A percentile compares a stretch with the other conserved stretches of the same genome.
These are phyloP conservation scores for Centella asiatica DNA, from an alignment of 129 eudicot species.

Conservation along the genomic window DNA sequence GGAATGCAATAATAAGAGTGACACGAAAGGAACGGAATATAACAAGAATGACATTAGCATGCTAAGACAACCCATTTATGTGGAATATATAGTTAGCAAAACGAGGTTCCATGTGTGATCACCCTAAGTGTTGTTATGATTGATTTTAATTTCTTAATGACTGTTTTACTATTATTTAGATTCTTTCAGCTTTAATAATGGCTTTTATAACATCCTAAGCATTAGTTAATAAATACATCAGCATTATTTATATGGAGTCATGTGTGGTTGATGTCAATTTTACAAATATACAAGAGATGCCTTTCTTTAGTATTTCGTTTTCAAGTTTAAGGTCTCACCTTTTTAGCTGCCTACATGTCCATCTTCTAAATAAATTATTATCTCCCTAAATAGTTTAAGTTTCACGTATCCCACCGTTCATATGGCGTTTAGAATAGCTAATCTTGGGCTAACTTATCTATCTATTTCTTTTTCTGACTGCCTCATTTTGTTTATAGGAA, in stretches of 20 bases:
- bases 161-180: neutral
- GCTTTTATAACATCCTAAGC: neutral
- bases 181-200: neutral
- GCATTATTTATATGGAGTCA: neutral
- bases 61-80: constrained; percentile 5
- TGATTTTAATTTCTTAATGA: neutral
- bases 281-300: neutral
- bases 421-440: neutral
- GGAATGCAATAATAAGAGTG: too few relatives aligned
- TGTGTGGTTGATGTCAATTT: neutral
- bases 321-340: too few relatives aligned
- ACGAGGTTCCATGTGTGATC: constrained; percentile 10
- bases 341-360: constrained; percentile 3
- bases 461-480: too few relatives aligned
- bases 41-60: too few relatives aligned
- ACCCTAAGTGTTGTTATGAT: neutral
- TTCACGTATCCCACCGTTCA: neutral
- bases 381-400: too few relatives aligned
- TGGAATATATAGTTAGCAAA: constrained; percentile 6
- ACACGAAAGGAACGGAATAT: too few relatives aligned
- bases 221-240: too few relatives aligned
- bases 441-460: too few relatives aligned
- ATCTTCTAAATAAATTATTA: neutral
- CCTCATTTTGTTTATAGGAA: too few relatives aligned
- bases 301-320: neutral